A percentile compares a stretch with the other conserved stretches of the same genome.
These are phyloP conservation scores for Capsella bursapastoris DNA, from an alignment of 345 rosid genomes.

Conservation along the genomic window DNA sequence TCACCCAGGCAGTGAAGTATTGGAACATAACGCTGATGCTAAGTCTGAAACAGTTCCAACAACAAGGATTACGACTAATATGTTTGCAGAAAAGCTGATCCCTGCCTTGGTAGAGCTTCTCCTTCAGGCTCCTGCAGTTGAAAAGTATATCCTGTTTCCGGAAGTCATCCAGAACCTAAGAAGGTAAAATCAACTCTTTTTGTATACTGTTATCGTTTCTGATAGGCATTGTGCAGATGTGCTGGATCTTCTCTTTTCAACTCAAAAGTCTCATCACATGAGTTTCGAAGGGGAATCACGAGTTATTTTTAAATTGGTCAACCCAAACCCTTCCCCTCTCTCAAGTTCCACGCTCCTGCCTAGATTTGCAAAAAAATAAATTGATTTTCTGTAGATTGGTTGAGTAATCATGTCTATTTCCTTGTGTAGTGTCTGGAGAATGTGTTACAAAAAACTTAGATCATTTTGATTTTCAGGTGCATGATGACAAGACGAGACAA, in stretches of 20 bases:
- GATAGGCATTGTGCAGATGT: not conserved
- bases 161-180: constrained; percentile 87
- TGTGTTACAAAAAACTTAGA: constrained; percentile 24
- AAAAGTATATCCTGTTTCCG: constrained; percentile 69
- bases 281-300: constrained; percentile 20
- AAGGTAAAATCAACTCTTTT: constrained; percentile 59
- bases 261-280: constrained; percentile 10
- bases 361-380: constrained; percentile 5
- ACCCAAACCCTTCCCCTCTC: constrained; percentile 2
- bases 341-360: constrained; percentile 1
- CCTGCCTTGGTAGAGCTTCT: constrained; percentile 80
- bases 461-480: constrained; percentile 58
- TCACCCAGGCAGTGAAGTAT: constrained; percentile 44
- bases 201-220: constrained; percentile 1
- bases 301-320: constrained; percentile 22
- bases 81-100: constrained; percentile 80
- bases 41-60: constrained; percentile 42
- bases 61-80: constrained; percentile 50
- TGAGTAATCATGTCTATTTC: not conserved
- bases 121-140: constrained; percentile 66
- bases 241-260: constrained; percentile 23
- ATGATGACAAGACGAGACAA: constrained; percentile 95
- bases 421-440: constrained; percentile 10
- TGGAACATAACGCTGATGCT: constrained; percentile 48
- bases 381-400: constrained; percentile 10